Evolutionary conservation across 768 basidiomycete genomes (phyloP).

Genomic region (Leccinellum rugosiceps): DNA sequence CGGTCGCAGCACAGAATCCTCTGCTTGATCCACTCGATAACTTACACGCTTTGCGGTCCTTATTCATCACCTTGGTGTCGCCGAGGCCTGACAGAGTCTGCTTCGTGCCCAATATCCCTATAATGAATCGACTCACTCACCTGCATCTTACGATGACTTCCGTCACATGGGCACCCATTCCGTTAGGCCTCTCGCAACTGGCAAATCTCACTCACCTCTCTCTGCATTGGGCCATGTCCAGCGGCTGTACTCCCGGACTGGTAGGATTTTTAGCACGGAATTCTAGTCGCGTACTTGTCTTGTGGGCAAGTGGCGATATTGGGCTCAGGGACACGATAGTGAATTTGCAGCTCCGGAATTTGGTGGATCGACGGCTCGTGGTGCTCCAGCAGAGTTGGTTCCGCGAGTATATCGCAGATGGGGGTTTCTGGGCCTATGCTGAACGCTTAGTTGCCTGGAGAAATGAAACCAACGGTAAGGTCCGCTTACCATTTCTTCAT

Average conservation of each 20-base stretch:
- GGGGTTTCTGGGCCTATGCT: background rate
- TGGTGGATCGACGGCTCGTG: background rate
- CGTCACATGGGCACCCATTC: background rate
- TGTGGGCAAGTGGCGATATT: background rate
- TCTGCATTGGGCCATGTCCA: background rate
- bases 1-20: background rate
- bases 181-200: background rate
- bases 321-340: background rate
- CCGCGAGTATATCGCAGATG: background rate
- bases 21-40: background rate
- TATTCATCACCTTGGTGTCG: background rate
- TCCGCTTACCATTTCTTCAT: background rate
- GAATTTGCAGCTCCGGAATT: background rate
- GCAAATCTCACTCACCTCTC: background rate
- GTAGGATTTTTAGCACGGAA: background rate
- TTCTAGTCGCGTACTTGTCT: background rate
- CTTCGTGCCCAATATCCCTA: background rate
- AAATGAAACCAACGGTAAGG: background rate
- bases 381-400: background rate
- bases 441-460: background rate
- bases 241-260: background rate
- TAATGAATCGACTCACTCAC: background rate
- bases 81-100: background rate
- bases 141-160: background rate
- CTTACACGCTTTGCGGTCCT: background rate